Evolutionary conservation across 73 alveolate genomes (phyloP).

Genomic region (Uronychia setigera): DNA sequence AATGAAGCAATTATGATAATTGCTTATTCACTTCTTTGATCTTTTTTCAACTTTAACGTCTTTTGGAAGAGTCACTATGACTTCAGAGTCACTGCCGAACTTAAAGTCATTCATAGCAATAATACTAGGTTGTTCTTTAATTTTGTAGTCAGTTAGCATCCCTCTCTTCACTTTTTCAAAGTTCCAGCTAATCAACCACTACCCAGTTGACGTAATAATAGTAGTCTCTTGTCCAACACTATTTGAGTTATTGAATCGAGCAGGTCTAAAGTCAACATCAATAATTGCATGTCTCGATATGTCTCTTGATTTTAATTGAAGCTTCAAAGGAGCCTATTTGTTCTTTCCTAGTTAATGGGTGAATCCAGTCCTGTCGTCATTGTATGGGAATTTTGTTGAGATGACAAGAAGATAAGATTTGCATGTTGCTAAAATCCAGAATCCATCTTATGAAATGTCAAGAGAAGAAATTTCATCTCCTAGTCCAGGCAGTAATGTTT

Average conservation of each 20-base stretch:
- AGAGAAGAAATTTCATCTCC: too few species aligned
- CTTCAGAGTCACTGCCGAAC: not conserved
- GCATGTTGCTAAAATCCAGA: conserved; percentile 47
- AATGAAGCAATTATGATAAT: too few species aligned
- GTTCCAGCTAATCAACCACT: conserved; percentile 47
- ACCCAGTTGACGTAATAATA: conserved; percentile 36
- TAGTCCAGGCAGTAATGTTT: conserved; percentile 50
- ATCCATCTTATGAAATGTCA: conserved; percentile 24
- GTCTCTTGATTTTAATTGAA: conserved; percentile 28
- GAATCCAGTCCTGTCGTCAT: conserved; percentile 45
- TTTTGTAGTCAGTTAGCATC: conserved; percentile 14
- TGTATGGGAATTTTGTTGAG: conserved; percentile 14
- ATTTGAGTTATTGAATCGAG: conserved; percentile 39
- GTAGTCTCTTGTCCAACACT: conserved; percentile 19
- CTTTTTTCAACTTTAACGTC: conserved; percentile 10
- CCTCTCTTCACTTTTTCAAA: conserved; percentile 49
- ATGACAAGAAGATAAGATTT: conserved; percentile 36
- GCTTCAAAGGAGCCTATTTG: conserved; percentile 33
- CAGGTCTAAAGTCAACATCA: conserved; percentile 46
- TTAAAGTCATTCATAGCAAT: not conserved
- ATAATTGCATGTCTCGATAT: conserved; percentile 17
- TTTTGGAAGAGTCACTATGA: conserved; percentile 16
- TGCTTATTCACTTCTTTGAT: too few species aligned
- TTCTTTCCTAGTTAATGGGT: conserved; percentile 27
- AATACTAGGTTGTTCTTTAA: conserved; percentile 3